Percentiles rank a stretch among this genome's conserved stretches.
Conservation (phyloP, 75 land plant species). For the Larix kaempferi region DNA sequence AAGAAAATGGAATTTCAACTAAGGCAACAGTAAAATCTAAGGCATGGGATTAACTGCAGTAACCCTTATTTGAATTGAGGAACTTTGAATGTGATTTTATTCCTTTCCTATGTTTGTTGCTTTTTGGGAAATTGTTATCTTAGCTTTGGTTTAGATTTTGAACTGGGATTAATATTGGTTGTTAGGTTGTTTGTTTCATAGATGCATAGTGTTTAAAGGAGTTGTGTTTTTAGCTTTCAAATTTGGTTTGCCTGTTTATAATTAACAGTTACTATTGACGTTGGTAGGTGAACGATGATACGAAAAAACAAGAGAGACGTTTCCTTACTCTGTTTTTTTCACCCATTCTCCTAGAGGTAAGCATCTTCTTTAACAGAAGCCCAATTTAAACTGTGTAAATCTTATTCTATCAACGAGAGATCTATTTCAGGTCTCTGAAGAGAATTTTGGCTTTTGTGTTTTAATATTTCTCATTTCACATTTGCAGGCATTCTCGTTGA, state of each 20-base stretch:
- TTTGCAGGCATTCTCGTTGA: constrained; percentile 86
- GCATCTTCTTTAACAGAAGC: not conserved
- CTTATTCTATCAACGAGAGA: not conserved
- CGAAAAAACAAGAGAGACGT: constrained; percentile 50
- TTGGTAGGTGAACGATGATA: constrained; percentile 35
- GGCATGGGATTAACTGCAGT: constrained; percentile 1
- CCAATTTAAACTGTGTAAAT: not conserved
- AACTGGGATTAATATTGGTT: not conserved
- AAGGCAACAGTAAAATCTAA: not conserved
- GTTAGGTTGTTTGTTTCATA: not conserved
- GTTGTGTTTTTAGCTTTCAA: not conserved
- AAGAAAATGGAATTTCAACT: not conserved
- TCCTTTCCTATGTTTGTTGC: not conserved
- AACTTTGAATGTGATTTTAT: not conserved
- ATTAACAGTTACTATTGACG: not conserved
- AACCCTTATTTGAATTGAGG: not conserved
- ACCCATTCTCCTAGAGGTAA: constrained; percentile 73
- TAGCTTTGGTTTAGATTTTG: not conserved
- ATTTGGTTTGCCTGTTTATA: not conserved
- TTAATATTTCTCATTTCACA: not conserved
- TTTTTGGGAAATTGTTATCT: not conserved
- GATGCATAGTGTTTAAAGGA: not conserved
- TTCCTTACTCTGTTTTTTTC: constrained; percentile 54
- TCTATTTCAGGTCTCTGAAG: not conserved
- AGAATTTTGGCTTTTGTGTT: not conserved